Evolutionary conservation across 306 rosid genomes (phyloP).

Genomic region (Astragalus membranaceus): DNA sequence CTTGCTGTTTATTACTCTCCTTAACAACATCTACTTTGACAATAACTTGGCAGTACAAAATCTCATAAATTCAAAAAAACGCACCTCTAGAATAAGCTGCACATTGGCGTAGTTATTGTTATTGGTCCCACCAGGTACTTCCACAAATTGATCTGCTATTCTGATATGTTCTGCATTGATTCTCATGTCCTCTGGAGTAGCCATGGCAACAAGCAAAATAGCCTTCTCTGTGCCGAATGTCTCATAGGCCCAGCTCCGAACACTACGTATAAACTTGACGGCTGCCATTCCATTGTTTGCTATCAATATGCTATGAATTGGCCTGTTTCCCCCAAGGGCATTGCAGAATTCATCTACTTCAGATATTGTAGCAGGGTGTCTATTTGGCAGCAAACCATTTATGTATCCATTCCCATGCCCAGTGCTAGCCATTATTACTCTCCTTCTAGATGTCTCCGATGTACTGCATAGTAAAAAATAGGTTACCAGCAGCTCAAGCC

Average conservation of each 20-base stretch:
- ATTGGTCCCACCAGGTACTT: constrained; percentile 99
- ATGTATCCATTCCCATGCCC: constrained; percentile 53
- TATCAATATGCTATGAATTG: constrained; percentile 90
- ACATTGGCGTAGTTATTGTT: constrained; percentile 99
- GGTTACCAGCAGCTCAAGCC: constrained; percentile 13
- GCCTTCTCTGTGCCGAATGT: constrained; percentile 95
- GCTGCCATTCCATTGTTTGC: constrained; percentile 99
- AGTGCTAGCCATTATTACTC: constrained; percentile 33
- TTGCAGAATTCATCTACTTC: constrained; percentile 71
- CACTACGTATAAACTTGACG: constrained; percentile 92
- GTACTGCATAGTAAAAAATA: constrained; percentile 34
- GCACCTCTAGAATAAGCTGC: constrained; percentile 93
- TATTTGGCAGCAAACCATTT: constrained; percentile 49
- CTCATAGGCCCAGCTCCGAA: constrained; percentile 95
- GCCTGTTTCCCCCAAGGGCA: constrained; percentile 86
- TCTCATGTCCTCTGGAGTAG: constrained; percentile 99
- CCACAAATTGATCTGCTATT: constrained; percentile 98
- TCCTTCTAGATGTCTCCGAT: constrained; percentile 45
- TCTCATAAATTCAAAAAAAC: constrained; percentile 20
- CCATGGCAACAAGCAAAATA: constrained; percentile 97
- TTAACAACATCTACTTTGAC: not conserved
- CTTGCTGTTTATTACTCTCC: not conserved
- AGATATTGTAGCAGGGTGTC: constrained; percentile 61
- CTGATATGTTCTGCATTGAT: constrained; percentile 99
- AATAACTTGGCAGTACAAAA: constrained; percentile 8